Percentiles rank a stretch among this genome's conserved stretches.
Conservation (phyloP, 2,329 filamentous ascomycete genomes). For the Trichoderma gracile region DNA sequence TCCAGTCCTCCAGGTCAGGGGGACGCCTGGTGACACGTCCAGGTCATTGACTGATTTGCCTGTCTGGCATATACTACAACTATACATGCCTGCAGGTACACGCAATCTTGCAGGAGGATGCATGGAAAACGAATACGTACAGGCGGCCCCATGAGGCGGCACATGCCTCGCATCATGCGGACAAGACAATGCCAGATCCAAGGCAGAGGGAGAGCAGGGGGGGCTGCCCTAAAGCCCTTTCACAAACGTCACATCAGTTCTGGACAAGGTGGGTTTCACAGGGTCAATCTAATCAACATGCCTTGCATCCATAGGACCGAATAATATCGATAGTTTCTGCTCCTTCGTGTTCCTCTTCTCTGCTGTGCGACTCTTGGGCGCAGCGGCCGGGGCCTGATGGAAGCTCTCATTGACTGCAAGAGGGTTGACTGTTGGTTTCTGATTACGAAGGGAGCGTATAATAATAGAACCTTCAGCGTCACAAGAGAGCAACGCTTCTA, state of each 20-base stretch:
- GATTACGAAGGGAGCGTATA: not conserved
- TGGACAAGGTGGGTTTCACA: conserved; percentile 23
- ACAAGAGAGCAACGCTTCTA: not conserved
- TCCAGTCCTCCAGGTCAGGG: not conserved
- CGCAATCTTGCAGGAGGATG: too few relatives aligned
- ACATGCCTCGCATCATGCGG: not conserved
- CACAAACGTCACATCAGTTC: conserved; percentile 25
- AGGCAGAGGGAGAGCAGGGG: not conserved
- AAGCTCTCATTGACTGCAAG: conserved; percentile 1
- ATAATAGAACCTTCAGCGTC: conserved; percentile 3
- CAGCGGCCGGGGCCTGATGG: not conserved
- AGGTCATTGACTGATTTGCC: not conserved
- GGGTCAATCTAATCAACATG: not conserved
- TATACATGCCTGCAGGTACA: not conserved
- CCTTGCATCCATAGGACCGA: conserved; percentile 23
- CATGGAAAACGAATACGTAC: not conserved
- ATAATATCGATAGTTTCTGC: conserved; percentile 20
- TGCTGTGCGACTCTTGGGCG: conserved; percentile 21
- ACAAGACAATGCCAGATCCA: conserved; percentile 1
- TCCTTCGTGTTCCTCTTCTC: conserved; percentile 9
- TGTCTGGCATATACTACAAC: not conserved
- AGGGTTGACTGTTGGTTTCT: not conserved
- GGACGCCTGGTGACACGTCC: not conserved
- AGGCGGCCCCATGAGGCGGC: not conserved
- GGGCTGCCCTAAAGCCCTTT: not conserved